phyloP scores from a whole-genome alignment of 1,284 basidiomycete genomes.

The Puccinia coronata region DNA sequence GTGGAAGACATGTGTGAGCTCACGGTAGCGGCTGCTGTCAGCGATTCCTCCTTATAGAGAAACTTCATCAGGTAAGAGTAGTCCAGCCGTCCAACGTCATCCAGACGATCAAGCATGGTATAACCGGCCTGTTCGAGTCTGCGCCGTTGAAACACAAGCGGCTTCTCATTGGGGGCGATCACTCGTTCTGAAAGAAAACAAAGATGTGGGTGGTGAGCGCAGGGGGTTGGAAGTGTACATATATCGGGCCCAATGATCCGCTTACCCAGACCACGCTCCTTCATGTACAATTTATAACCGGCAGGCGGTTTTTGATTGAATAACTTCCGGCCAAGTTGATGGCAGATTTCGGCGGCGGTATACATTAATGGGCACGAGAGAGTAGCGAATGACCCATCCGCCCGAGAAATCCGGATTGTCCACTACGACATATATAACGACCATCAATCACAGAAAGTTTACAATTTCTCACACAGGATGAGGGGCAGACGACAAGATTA shows the following conservation, averaged over 20 bases:
- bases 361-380: constrained; percentile 69
- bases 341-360: constrained; percentile 72
- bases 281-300: constrained; percentile 75
- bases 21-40: constrained; percentile 44
- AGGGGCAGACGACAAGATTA: not conserved
- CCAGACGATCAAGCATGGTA: constrained; percentile 75
- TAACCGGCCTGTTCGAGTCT: constrained; percentile 90
- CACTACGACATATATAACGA: constrained; percentile 13
- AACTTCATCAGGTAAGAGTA: constrained; percentile 85
- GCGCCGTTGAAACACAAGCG: constrained; percentile 79
- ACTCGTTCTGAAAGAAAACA: constrained; percentile 70
- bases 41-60: constrained; percentile 62
- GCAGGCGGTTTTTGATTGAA: constrained; percentile 59
- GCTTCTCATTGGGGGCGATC: constrained; percentile 76
- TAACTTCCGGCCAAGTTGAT: constrained; percentile 67
- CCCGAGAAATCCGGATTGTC: constrained; percentile 72
- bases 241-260: constrained; percentile 42
- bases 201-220: constrained; percentile 43
- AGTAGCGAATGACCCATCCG: constrained; percentile 73
- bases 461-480: not conserved
- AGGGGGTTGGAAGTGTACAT: not conserved
- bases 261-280: constrained; percentile 78
- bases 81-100: constrained; percentile 78
- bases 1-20: constrained; percentile 56
- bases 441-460: not conserved